Evolutionary conservation across 805 yeast species (phyloP), one percentile per base, ranked within the genome.

Genomic region (Candida maris): DNA sequence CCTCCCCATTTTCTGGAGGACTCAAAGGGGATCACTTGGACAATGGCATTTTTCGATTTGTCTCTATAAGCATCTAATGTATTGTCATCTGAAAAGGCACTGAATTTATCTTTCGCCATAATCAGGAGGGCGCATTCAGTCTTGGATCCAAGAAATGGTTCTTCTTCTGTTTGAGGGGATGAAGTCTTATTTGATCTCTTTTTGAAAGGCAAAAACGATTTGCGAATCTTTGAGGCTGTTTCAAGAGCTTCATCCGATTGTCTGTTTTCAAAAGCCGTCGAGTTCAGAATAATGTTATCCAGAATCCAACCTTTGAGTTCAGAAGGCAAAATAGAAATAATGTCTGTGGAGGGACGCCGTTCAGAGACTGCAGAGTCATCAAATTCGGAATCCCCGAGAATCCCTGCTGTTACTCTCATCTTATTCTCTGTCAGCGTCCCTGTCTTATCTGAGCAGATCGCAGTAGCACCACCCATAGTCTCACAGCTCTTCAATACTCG

Each of bases 401-500:
- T 64, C 3, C 93, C 95, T 38, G 72, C 75, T 8, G 88, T 96
- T 5, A 93, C 88, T 25, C 87, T 76, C 99, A 93, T 93, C 52
- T 71, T 73, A 60, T 93, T 93, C 59, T 88, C 95, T 2, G 99
- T 93, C 39, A 93, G 71, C 9, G 99, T 93, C 41, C 98, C 98
- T 1, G 98, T 93, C 61, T 93, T 91, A 65, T 93, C 98, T 0
- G 97, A 88, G 62, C 98, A 93, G 34, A 93, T 73, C 4, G 96
- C 93, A 10, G 97, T 93, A 2, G 97, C 98, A 31, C 95, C 87
- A 28, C 99, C 98, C 97, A 93, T 91, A 13, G 96, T 93, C 63
- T 93, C 99, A 72, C 98, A 93, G 30, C 95, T 81, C 54, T 81
- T 81, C 48, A 93, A 69, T 7, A 87, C 95, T 51, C 98, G 79